A percentile compares a stretch with the other conserved stretches of the same genome.
Evolutionary conservation across 495 filamentous ascomycete species (phyloP).

Genomic region (Xylaria palmicola): DNA sequence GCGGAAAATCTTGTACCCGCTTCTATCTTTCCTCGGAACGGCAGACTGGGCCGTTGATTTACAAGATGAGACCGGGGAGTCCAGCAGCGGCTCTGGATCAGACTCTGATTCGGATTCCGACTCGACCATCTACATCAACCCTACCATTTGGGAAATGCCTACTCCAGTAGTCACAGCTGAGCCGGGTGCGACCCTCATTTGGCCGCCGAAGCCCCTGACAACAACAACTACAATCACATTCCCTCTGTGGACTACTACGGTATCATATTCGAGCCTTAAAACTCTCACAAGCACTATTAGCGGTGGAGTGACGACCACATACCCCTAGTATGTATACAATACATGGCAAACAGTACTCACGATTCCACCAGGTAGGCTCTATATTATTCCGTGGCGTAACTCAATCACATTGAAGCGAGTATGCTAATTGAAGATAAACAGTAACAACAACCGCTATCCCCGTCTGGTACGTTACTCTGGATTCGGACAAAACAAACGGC

Average conservation of each 20-base stretch:
- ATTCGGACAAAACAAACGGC: not conserved
- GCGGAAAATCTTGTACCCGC: conserved; percentile 26
- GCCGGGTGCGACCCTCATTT: not conserved
- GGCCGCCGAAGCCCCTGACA: conserved; percentile 1
- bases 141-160: not conserved
- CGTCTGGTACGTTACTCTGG: not conserved
- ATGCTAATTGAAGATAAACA: not conserved
- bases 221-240: conserved; percentile 1
- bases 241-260: conserved; percentile 5
- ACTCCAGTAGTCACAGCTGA: not conserved
- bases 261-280: not conserved
- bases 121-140: too few species aligned
- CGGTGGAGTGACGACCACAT: not conserved
- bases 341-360: too few species aligned
- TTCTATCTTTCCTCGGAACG: not conserved
- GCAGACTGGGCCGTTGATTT: conserved; percentile 46
- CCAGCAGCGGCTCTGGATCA: too few species aligned
- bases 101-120: too few species aligned
- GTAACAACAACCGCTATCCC: not conserved
- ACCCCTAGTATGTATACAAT: not conserved
- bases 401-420: too few species aligned
- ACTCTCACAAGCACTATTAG: not conserved
- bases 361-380: too few species aligned
- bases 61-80: too few species aligned
- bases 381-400: too few species aligned